Percentiles rank a stretch among this genome's conserved stretches.
phyloP scores from a whole-genome alignment of 176 grass and related monocot species.

The Phyllostachys edulis region DNA sequence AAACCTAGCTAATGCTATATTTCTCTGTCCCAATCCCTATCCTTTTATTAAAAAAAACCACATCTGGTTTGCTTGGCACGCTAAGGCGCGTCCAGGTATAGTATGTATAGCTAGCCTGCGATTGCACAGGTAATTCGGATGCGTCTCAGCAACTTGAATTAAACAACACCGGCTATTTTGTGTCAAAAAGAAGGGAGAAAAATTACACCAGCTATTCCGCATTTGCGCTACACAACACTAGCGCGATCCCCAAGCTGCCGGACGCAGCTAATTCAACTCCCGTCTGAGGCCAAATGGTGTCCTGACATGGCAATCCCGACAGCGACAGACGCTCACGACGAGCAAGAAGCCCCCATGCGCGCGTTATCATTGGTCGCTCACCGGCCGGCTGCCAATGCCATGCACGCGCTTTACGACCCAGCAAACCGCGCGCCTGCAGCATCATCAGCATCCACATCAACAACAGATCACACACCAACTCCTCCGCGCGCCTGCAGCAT shows the following conservation, averaged over 20 bases:
- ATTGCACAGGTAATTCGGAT: no score
- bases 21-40: no score
- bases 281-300: neutral
- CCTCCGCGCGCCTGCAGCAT: no score
- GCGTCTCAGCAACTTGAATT: neutral
- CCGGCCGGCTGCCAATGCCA: neutral
- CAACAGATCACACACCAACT: neutral
- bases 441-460: neutral
- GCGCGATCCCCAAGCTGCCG: neutral
- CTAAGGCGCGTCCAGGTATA: no score
- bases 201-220: neutral
- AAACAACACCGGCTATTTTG: no score
- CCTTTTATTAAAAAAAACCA: no score
- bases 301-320: neutral
- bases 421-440: neutral
- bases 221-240: neutral
- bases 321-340: neutral
- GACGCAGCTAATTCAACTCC: neutral
- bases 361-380: neutral
- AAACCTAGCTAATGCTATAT: no score
- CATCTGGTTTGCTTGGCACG: no score
- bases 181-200: no score
- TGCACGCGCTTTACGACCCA: neutral
- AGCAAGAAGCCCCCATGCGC: no score
- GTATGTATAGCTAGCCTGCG: no score